These are phyloP conservation scores for Colletotrichum sp. DNA, from an alignment of 2,329 filamentous ascomycete species.

Conservation along the genomic window DNA sequence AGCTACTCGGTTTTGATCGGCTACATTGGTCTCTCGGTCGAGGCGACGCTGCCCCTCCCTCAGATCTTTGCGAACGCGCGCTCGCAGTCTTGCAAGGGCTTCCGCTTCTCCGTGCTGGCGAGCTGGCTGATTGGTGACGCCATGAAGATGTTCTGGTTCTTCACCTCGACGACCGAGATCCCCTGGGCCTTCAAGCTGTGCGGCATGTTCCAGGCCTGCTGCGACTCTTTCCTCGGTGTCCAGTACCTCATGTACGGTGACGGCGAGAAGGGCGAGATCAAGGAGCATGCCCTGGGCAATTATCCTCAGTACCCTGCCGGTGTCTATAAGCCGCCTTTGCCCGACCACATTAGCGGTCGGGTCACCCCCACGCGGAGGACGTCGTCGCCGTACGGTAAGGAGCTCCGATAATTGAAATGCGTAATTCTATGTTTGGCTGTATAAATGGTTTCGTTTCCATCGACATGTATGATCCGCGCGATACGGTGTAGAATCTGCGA, in stretches of 20 bases:
- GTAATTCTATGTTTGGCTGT: background rate
- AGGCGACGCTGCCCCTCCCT: conserved; percentile 82
- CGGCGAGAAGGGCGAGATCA: conserved; percentile 42
- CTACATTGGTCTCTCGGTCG: conserved; percentile 76
- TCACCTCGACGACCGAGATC: conserved; percentile 72
- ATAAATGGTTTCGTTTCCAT: background rate
- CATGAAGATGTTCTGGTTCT: conserved; percentile 91
- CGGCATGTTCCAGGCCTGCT: conserved; percentile 79
- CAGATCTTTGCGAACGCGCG: conserved; percentile 77
- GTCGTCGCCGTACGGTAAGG: conserved; percentile 30
- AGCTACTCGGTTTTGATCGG: conserved; percentile 73
- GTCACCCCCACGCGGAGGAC: conserved; percentile 44
- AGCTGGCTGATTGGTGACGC: conserved; percentile 82
- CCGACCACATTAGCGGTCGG: conserved; percentile 36
- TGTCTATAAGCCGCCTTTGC: conserved; percentile 34
- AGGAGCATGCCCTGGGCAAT: conserved; percentile 40
- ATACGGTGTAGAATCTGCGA: background rate
- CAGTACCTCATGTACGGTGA: conserved; percentile 77
- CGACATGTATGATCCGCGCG: background rate
- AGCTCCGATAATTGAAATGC: background rate
- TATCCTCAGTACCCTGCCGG: conserved; percentile 31
- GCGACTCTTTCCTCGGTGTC: conserved; percentile 75
- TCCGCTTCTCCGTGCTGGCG: conserved; percentile 75
- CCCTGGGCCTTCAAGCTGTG: conserved; percentile 83
- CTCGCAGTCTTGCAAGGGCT: conserved; percentile 75